Conservation (phyloP, 164 flowering plant species). For the Magnolia officinalis region DNA sequence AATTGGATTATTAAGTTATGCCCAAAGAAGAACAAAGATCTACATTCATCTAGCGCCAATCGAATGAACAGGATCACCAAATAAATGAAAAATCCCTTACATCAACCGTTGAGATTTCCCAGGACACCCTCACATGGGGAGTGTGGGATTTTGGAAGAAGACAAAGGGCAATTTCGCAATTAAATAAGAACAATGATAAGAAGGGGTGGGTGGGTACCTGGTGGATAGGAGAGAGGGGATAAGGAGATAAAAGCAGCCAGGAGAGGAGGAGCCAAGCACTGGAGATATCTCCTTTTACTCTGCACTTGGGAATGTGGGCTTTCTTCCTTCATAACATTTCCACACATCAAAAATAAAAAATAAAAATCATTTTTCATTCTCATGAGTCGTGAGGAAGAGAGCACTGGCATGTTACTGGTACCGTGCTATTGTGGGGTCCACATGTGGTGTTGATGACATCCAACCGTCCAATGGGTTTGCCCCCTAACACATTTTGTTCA, state of each 20-base stretch:
- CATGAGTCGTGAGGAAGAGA: not conserved
- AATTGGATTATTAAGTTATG: no score
- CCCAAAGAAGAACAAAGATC: no score
- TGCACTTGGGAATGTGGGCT: conserved; percentile 8
- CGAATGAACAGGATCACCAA: no score
- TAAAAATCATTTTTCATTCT: not conserved
- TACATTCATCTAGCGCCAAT: no score
- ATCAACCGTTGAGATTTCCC: no score
- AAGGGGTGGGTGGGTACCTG: conserved; percentile 26
- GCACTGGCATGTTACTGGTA: not conserved
- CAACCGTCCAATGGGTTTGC: not conserved
- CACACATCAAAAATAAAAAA: not conserved
- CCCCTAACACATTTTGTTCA: not conserved
- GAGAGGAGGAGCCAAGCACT: conserved; percentile 38
- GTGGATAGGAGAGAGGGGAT: conserved; percentile 37
- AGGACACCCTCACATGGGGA: no score
- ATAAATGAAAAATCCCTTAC: no score
- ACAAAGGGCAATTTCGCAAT: not conserved
- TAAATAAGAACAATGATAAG: not conserved
- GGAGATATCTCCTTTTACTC: conserved; percentile 13
- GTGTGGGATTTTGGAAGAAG: not conserved
- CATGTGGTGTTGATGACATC: not conserved
- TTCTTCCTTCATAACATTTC: conserved; percentile 4
- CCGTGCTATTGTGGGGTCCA: no score
- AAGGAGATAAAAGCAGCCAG: conserved; percentile 41